Evolutionary conservation across 805 yeast genomes (phyloP).

Genomic region (Yamadazyma phyllophila): DNA sequence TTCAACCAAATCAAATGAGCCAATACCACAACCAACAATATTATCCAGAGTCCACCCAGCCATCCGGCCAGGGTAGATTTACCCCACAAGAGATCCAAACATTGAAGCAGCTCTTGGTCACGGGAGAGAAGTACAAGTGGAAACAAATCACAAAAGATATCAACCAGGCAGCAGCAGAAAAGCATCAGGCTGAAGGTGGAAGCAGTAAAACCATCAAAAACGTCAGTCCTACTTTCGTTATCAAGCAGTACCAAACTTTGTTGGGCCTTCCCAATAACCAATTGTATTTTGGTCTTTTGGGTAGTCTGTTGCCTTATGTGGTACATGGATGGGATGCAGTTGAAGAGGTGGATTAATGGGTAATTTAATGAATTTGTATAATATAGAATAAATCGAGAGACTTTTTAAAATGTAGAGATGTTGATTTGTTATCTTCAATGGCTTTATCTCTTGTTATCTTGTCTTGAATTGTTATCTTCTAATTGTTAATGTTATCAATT

Average conservation of each 20-base stretch:
- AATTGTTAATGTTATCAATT: not conserved
- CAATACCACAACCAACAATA: conserved; percentile 7
- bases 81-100: conserved; percentile 44
- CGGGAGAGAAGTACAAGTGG: conserved; percentile 61
- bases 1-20: conserved; percentile 1
- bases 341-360: conserved; percentile 17
- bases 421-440: no score
- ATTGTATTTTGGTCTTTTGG: conserved; percentile 42
- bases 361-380: not conserved
- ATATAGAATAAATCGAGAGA: not conserved
- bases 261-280: conserved; percentile 53
- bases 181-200: conserved; percentile 15
- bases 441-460: no score
- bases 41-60: conserved; percentile 7
- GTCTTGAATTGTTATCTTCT: no score
- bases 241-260: conserved; percentile 51
- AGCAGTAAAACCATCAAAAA: conserved; percentile 41
- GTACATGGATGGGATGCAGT: conserved; percentile 49
- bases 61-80: conserved; percentile 21
- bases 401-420: no score
- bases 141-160: conserved; percentile 49
- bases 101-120: conserved; percentile 44
- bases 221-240: conserved; percentile 52
- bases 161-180: conserved; percentile 17
- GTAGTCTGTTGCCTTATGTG: conserved; percentile 54